A percentile compares a stretch with the other conserved stretches of the same genome.
Conservation (phyloP, 2,329 filamentous ascomycete genomes). For the Colletotrichum incanum region DNA sequence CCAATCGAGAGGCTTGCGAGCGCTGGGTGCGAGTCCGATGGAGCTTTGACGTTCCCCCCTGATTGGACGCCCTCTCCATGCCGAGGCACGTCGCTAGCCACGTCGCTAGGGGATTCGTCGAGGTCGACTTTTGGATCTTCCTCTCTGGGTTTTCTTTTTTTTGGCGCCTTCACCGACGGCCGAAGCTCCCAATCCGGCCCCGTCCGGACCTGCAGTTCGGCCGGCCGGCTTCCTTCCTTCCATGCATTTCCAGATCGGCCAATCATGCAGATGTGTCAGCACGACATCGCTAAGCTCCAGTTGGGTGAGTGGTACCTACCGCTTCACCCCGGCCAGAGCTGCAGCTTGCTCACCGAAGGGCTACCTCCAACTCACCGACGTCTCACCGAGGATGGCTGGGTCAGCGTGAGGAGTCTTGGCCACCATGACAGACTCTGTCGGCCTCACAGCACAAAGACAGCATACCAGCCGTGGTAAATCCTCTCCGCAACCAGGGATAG, state of each 20-base stretch:
- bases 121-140: not conserved
- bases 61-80: not conserved
- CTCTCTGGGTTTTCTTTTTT: not conserved
- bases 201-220: slow-evolving; percentile 16
- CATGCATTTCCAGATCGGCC: slow-evolving; percentile 9
- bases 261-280: slow-evolving; percentile 8
- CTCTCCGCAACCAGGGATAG: no score
- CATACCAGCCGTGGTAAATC: no score
- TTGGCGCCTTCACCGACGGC: slow-evolving; percentile 16
- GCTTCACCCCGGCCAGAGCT: not conserved
- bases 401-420: not conserved
- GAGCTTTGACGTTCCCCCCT: not conserved
- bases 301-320: not conserved
- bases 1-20: not conserved
- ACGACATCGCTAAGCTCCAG: not conserved
- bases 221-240: not conserved
- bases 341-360: not conserved
- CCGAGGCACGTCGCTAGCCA: not conserved
- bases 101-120: not conserved
- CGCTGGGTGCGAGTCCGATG: not conserved
- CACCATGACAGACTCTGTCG: no score
- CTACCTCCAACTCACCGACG: not conserved
- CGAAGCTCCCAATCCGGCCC: slow-evolving; percentile 13
- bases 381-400: not conserved
- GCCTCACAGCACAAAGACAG: no score